These are phyloP conservation scores for Stenocarpella maydis DNA, from an alignment of 2,329 filamentous ascomycete species.

Conservation along the genomic window DNA sequence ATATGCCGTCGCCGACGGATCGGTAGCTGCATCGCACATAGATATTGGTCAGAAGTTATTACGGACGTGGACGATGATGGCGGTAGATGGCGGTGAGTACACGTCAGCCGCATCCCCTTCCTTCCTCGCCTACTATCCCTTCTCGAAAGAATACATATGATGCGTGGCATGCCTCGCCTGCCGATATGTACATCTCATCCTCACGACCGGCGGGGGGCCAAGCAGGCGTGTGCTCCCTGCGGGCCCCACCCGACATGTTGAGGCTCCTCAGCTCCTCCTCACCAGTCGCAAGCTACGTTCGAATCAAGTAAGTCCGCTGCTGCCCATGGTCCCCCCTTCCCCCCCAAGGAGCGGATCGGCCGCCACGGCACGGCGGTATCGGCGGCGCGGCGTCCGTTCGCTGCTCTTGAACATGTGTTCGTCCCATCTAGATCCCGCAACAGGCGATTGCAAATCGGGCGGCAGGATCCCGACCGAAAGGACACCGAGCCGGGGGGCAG, in stretches of 20 bases:
- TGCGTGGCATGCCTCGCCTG: background rate
- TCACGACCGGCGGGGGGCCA: background rate
- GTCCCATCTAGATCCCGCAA: background rate
- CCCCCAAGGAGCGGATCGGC: background rate
- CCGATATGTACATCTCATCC: background rate
- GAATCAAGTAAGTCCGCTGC: constrained; percentile 20
- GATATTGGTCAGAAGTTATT: background rate
- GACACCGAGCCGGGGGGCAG: too few species aligned
- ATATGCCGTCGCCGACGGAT: constrained; percentile 2
- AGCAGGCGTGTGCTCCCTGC: background rate
- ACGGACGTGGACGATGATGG: background rate
- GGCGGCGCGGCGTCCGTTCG: too few species aligned
- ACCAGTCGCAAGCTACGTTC: constrained; percentile 14
- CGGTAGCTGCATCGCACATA: background rate
- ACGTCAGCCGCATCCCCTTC: background rate
- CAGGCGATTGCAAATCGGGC: background rate
- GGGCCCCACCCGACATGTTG: background rate
- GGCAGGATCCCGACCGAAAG: too few species aligned
- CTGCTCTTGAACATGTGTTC: background rate
- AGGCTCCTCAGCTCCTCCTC: constrained; percentile 3
- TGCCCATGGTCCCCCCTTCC: too few species aligned
- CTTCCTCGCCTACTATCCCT: background rate
- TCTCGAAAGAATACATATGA: background rate
- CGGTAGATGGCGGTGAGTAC: background rate
- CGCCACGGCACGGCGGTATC: too few species aligned